Conservation (phyloP, 768 basidiomycete genomes). For the Pluteus cervinus region DNA sequence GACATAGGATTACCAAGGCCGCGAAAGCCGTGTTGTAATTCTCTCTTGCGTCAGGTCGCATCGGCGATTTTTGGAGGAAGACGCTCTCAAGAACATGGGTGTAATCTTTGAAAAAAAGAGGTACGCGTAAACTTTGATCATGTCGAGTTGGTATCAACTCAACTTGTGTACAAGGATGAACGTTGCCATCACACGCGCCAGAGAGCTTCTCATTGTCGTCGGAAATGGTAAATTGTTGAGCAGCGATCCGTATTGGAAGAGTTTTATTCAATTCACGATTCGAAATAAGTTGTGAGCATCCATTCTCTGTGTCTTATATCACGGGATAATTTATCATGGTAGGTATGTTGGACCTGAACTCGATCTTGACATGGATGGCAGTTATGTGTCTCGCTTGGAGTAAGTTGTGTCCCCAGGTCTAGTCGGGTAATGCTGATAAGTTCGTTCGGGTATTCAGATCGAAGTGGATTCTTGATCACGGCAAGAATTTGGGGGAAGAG, state of each 20-base stretch:
- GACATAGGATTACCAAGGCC: conserved; percentile 43
- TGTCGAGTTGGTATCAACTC: background rate
- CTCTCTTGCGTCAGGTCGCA: conserved; percentile 45
- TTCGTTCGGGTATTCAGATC: conserved; percentile 16
- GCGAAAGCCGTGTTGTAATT: conserved; percentile 44
- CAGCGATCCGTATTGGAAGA: conserved; percentile 45
- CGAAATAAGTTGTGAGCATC: conserved; percentile 38
- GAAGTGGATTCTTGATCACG: conserved; percentile 9
- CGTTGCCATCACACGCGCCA: conserved; percentile 49
- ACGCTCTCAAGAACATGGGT: conserved; percentile 38
- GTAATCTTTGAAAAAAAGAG: conserved; percentile 41
- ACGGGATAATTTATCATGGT: background rate
- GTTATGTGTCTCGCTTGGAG: conserved; percentile 44
- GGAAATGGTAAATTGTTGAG: conserved; percentile 37
- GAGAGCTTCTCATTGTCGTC: conserved; percentile 43
- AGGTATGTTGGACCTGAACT: conserved; percentile 42
- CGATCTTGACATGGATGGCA: conserved; percentile 38
- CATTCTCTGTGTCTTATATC: background rate
- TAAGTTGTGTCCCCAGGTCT: conserved; percentile 15
- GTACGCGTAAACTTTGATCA: conserved; percentile 16
- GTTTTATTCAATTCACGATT: conserved; percentile 40
- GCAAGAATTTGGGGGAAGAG: conserved; percentile 12
- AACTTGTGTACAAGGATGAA: conserved; percentile 34
- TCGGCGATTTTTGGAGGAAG: conserved; percentile 41
- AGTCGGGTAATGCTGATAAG: background rate